Conservation (phyloP, 2,329 filamentous ascomycete species). For the Tolypocladium nubicola region DNA sequence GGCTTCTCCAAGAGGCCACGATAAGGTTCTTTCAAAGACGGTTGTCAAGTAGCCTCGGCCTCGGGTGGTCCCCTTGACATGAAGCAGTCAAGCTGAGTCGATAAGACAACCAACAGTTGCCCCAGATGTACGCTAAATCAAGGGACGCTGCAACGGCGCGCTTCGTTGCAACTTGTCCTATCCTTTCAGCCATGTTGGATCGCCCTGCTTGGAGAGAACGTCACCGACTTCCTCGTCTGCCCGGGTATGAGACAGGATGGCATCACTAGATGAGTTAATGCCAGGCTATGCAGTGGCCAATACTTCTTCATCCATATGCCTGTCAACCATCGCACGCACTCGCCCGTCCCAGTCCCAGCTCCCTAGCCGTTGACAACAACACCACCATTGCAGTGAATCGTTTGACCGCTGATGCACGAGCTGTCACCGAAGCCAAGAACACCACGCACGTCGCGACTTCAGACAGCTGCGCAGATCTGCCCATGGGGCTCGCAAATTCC, state of each 20-base stretch:
- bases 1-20: constrained; percentile 3
- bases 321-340: neutral
- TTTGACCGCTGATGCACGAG: constrained; percentile 63
- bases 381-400: constrained; percentile 42
- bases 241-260: too few relatives aligned
- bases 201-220: too few relatives aligned
- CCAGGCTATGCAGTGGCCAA: too few relatives aligned
- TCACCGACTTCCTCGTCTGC: too few relatives aligned
- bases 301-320: too few relatives aligned
- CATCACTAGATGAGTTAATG: too few relatives aligned
- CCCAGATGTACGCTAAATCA: neutral
- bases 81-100: neutral
- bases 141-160: too few relatives aligned
- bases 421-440: constrained; percentile 69
- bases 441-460: constrained; percentile 77
- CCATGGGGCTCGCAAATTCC: constrained; percentile 64
- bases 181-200: too few relatives aligned
- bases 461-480: constrained; percentile 65
- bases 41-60: neutral
- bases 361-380: constrained; percentile 35
- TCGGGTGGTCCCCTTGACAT: neutral
- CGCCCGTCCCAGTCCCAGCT: constrained; percentile 8
- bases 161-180: too few relatives aligned
- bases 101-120: constrained; percentile 12
- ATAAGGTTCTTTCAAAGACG: neutral